phyloP scores from a whole-genome alignment of 2,329 filamentous ascomycete species.

The Orbilia blumenaviensis region DNA sequence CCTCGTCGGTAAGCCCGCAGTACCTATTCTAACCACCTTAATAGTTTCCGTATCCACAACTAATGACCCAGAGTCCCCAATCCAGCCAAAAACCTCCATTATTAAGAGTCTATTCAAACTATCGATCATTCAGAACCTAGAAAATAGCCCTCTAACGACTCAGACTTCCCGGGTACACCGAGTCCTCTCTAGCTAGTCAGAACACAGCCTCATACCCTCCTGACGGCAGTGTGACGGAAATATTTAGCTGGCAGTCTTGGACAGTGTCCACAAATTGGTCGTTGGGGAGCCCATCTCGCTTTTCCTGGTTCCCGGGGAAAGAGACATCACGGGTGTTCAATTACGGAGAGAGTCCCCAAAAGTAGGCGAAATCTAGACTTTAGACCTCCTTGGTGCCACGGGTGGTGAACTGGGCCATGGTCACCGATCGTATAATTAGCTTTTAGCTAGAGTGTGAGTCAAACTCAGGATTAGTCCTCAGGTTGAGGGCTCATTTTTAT shows the following conservation, averaged over 20 bases:
- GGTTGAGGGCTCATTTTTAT: too few relatives aligned
- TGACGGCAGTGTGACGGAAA: background rate
- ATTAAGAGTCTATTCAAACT: background rate
- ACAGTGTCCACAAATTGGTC: background rate
- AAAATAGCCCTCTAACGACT: background rate
- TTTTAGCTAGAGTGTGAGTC: too few relatives aligned
- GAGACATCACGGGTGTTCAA: too few relatives aligned
- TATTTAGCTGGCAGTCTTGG: background rate
- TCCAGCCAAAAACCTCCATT: background rate
- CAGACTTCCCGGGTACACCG: background rate
- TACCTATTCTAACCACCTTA: background rate
- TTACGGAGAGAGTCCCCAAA: too few relatives aligned
- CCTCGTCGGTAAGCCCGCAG: background rate
- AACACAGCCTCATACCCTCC: background rate
- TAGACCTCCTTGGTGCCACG: too few relatives aligned
- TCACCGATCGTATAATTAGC: too few relatives aligned
- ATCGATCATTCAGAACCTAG: background rate
- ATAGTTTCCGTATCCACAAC: background rate
- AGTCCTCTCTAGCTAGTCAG: background rate
- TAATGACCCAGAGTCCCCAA: background rate
- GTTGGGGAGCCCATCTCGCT: background rate
- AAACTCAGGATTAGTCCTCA: too few relatives aligned
- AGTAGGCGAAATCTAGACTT: too few relatives aligned
- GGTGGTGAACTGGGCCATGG: too few relatives aligned
- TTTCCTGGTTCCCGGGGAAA: background rate